phyloP scores from a whole-genome alignment of 345 rosid genomes.

The Euclidium syriacum region DNA sequence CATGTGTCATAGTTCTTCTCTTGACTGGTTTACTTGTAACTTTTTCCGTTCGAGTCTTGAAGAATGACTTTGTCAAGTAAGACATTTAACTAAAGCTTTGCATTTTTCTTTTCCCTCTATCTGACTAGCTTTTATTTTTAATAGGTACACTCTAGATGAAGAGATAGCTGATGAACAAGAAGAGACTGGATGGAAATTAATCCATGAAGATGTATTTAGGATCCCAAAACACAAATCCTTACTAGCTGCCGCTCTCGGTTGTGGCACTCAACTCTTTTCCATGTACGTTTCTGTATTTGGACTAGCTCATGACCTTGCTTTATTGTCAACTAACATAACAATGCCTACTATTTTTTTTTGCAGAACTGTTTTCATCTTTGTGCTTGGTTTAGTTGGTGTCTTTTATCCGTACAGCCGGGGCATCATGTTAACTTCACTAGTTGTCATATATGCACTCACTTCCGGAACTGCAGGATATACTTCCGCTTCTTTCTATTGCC shows the following conservation, averaged over 20 bases:
- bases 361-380: slow-evolving; percentile 45
- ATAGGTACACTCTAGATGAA: slow-evolving; percentile 53
- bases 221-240: slow-evolving; percentile 45
- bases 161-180: slow-evolving; percentile 60
- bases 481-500: slow-evolving; percentile 49
- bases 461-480: slow-evolving; percentile 57
- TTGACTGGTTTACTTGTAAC: slow-evolving; percentile 59
- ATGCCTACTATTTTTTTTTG: background rate
- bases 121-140: background rate
- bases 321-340: background rate
- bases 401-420: slow-evolving; percentile 62
- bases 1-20: slow-evolving; percentile 57
- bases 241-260: slow-evolving; percentile 51
- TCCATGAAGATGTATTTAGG: slow-evolving; percentile 45
- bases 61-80: slow-evolving; percentile 58
- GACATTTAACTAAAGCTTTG: too few relatives aligned
- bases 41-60: slow-evolving; percentile 49
- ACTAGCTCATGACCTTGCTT: background rate
- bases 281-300: too few relatives aligned
- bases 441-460: slow-evolving; percentile 57
- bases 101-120: background rate
- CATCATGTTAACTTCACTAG: slow-evolving; percentile 49
- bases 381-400: slow-evolving; percentile 52
- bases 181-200: slow-evolving; percentile 49
- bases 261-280: slow-evolving; percentile 48